Evolutionary conservation across 2,329 filamentous ascomycete genomes (phyloP).

Genomic region (Penicillium sp.): DNA sequence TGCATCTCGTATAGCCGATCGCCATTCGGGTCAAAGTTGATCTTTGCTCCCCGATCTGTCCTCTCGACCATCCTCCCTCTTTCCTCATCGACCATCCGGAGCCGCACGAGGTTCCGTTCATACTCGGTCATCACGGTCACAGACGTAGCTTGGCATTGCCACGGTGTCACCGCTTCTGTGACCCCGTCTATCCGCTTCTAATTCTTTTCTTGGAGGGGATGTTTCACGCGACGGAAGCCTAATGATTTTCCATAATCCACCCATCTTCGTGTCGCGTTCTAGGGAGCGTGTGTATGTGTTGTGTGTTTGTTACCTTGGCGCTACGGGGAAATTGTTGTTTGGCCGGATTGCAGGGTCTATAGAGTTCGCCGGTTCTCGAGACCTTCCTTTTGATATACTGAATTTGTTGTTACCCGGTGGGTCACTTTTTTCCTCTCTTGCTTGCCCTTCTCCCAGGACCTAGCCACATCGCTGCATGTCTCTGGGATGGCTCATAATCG

Average conservation of each 20-base stretch:
- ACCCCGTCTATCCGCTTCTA: slow-evolving; percentile 12
- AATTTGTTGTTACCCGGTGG: slow-evolving; percentile 15
- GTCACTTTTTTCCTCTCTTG: background rate
- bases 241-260: slow-evolving; percentile 39
- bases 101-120: background rate
- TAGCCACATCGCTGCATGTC: no score
- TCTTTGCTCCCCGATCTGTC: slow-evolving; percentile 23
- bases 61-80: slow-evolving; percentile 13
- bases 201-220: slow-evolving; percentile 22
- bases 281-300: slow-evolving; percentile 28
- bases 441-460: background rate
- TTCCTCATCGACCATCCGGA: slow-evolving; percentile 11
- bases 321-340: slow-evolving; percentile 36
- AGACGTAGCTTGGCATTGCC: slow-evolving; percentile 8
- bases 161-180: slow-evolving; percentile 14
- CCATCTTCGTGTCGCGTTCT: slow-evolving; percentile 34
- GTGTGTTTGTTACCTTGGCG: slow-evolving; percentile 32
- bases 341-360: slow-evolving; percentile 33
- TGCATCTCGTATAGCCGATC: slow-evolving; percentile 9
- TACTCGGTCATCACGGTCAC: background rate
- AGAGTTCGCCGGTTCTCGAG: slow-evolving; percentile 24
- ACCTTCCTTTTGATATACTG: slow-evolving; percentile 23
- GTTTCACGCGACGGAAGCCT: slow-evolving; percentile 29
- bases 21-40: slow-evolving; percentile 19
- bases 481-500: background rate